A percentile compares a stretch with the other conserved stretches of the same genome.
Evolutionary conservation across 768 basidiomycete genomes (phyloP).

Genomic region (Mycena amicta): DNA sequence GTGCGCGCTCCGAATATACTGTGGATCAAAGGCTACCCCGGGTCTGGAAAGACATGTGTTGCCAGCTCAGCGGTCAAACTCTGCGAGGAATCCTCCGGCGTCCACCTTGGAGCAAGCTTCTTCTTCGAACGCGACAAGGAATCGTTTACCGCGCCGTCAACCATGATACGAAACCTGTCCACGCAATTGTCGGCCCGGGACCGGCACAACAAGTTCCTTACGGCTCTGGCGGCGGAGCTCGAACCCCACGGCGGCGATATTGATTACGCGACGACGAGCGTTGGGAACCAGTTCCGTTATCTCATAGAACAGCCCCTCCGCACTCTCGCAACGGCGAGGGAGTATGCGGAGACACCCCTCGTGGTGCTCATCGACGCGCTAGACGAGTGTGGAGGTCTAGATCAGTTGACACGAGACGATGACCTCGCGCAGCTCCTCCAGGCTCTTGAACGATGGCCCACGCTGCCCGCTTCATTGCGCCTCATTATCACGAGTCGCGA

Average conservation of each 20-base stretch:
- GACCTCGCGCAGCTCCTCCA: slow-evolving; percentile 5
- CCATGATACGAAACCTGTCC: slow-evolving; percentile 10
- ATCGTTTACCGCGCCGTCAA: slow-evolving; percentile 8
- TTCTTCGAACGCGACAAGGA: slow-evolving; percentile 17
- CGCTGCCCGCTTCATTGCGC: background rate
- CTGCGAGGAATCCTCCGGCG: background rate
- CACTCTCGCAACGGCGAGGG: background rate
- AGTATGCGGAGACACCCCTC: background rate
- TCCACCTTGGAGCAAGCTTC: slow-evolving; percentile 14
- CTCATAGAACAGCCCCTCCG: slow-evolving; percentile 12
- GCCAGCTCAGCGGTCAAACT: slow-evolving; percentile 19
- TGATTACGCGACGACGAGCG: slow-evolving; percentile 8
- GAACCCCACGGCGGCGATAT: background rate
- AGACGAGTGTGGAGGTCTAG: slow-evolving; percentile 18
- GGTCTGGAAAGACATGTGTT: slow-evolving; percentile 29
- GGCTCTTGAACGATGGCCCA: background rate
- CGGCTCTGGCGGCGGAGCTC: slow-evolving; percentile 2
- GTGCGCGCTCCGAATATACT: slow-evolving; percentile 33
- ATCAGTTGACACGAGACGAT: background rate
- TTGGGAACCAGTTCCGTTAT: slow-evolving; percentile 3
- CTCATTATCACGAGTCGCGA: slow-evolving; percentile 17
- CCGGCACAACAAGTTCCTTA: background rate
- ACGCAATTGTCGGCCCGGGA: background rate
- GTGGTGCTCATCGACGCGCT: slow-evolving; percentile 16
- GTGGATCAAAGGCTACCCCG: slow-evolving; percentile 29